Base-by-base conservation (phyloP, 1,284 basidiomycete genomes). In the Leccinum ponderosum region DNA sequence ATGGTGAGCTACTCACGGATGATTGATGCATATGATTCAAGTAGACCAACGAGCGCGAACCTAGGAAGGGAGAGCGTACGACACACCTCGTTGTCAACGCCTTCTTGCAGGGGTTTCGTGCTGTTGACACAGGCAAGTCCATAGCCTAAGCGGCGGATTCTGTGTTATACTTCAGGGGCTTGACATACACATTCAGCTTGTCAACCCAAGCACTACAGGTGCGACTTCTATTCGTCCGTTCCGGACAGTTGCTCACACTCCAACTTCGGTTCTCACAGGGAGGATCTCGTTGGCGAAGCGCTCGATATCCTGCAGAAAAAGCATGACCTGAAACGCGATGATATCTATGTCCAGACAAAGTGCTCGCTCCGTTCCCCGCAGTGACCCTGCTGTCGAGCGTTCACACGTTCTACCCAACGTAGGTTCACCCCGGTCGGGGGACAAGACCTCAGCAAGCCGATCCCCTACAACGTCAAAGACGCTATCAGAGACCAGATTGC, bases 311-410 rank as follows among this genome's bases (percentile, higher is more conserved):
- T 89, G 6, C 70, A 82, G 57, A 75, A 74, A 3, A 78, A 86
- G 55, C 82, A 88, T 59, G 74, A 77, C 5, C 78, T 89, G 48
- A 78, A 79, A 55, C 82, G 90, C n/a, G 80, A 87, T 65, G 82
- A 86, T 54, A 64, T 91, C 2, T 90, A 83, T 70, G 69, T 91
- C 37, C 92, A 94, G 73, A 93, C 92, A 22, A 94, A 94, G 89
- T 91, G 67, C 62, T 68, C 58, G 14, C 29, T 48, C 29, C 4
- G 58, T 68, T 60, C 35, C 52, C 50, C 51, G n/a, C 15, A 44
- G 29, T 53, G 51, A 52, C 48, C 15, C 22, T 54, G 55, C 35
- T n/a, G 20, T 33, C 25, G 50, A 54, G 22, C 47, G 48, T 60
- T 61, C 55, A 60, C 50, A 27, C 44, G 42, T 56, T 37, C 29